These are phyloP conservation scores for Isatis tinctoria DNA, from an alignment of 345 rosid species.

Conservation along the genomic window DNA sequence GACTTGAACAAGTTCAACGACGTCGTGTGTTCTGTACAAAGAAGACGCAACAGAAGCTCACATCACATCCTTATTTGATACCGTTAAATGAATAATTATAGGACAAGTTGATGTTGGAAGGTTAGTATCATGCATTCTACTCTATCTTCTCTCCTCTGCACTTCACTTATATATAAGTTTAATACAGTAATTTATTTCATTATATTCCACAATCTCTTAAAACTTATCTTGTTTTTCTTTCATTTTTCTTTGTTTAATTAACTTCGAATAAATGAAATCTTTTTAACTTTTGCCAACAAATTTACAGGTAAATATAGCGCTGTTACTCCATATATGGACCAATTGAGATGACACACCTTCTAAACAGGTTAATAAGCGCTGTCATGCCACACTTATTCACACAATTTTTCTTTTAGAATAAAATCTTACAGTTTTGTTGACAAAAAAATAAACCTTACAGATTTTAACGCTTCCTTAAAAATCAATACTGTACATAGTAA, in stretches of 20 bases:
- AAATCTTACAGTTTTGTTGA: background rate
- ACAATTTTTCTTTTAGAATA: background rate
- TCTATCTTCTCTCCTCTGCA: background rate
- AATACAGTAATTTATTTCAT: background rate
- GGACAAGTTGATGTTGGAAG: background rate
- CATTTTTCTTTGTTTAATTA: background rate
- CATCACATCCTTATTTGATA: background rate
- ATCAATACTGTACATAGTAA: background rate
- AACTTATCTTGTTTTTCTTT: background rate
- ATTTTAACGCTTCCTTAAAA: background rate
- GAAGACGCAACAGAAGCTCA: background rate
- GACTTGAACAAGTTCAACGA: background rate
- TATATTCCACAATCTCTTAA: background rate
- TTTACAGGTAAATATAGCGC: background rate
- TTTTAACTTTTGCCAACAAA: background rate
- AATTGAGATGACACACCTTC: background rate
- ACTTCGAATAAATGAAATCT: background rate
- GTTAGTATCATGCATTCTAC: slow-evolving; percentile 9
- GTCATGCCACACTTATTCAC: background rate
- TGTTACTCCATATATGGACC: background rate
- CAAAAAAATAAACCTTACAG: background rate
- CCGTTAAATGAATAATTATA: background rate
- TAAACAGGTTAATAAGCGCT: no score
- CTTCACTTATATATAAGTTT: background rate
- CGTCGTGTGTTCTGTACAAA: background rate